A percentile compares a stretch with the other conserved stretches of the same genome.
These are phyloP conservation scores for Gnetum montanum DNA, from an alignment of 75 land plant genomes.

Conservation along the genomic window DNA sequence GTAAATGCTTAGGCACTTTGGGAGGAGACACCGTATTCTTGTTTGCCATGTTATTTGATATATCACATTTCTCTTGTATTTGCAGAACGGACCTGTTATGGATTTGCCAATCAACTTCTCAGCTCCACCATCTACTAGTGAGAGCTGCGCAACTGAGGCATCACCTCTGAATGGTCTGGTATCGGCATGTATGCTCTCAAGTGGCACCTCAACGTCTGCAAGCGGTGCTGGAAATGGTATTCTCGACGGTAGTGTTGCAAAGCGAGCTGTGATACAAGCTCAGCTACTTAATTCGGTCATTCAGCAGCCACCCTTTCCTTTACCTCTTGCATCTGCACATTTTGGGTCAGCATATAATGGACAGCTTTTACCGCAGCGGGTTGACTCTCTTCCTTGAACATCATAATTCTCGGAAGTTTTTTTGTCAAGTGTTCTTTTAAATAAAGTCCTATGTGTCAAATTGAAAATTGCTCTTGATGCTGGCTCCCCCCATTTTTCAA, in stretches of 20 bases:
- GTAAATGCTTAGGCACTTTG: not conserved
- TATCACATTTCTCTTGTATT: not conserved
- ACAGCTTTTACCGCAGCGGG: conserved; percentile 20
- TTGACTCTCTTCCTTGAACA: too few species aligned
- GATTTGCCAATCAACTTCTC: too few species aligned
- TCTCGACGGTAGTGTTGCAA: conserved; percentile 9
- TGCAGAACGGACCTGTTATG: too few species aligned
- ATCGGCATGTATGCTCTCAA: too few species aligned
- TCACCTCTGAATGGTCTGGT: too few species aligned
- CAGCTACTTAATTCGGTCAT: conserved; percentile 21
- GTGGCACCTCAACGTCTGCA: conserved; percentile 6
- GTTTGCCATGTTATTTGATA: not conserved
- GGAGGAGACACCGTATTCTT: not conserved
- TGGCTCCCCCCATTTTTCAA: too few species aligned
- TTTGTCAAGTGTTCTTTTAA: too few species aligned
- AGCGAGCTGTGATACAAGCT: conserved; percentile 18
- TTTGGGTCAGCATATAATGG: conserved; percentile 13
- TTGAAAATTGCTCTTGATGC: too few species aligned
- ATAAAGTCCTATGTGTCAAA: too few species aligned
- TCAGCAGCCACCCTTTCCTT: conserved; percentile 22
- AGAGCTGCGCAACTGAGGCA: too few species aligned
- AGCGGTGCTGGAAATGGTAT: not conserved
- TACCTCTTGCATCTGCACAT: conserved; percentile 13
- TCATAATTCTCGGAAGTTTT: too few species aligned
- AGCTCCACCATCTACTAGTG: too few species aligned